Percentiles rank a stretch among this genome's conserved stretches.
Evolutionary conservation across 164 flowering plant species (phyloP).

Genomic region (Paratinospora sagittata): DNA sequence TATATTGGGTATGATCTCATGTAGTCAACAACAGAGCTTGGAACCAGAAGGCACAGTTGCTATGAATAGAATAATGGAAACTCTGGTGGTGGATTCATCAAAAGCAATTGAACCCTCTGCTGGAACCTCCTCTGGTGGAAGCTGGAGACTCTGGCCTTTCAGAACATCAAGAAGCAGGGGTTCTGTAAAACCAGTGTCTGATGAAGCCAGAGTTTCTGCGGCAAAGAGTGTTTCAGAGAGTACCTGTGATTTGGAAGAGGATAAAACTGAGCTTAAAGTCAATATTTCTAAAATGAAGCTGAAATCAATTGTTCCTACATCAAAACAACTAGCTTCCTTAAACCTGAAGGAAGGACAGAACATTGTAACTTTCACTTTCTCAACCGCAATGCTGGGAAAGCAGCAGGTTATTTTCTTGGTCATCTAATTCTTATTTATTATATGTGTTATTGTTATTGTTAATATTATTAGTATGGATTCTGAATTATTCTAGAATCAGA

Average conservation of each 20-base stretch:
- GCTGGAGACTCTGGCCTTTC: conserved; percentile 71
- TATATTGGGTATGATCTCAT: conserved; percentile 37
- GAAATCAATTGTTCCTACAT: conserved; percentile 53
- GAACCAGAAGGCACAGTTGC: conserved; percentile 40
- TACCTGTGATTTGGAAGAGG: conserved; percentile 12
- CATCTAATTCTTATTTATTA: background rate
- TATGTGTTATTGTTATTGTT: background rate
- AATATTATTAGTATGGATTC: background rate
- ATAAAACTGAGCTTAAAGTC: conserved; percentile 15
- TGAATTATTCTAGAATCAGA: background rate
- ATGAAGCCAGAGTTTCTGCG: conserved; percentile 16
- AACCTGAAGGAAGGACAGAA: conserved; percentile 81
- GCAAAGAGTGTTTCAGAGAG: conserved; percentile 25
- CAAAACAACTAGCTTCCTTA: conserved; percentile 81
- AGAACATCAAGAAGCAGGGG: conserved; percentile 36
- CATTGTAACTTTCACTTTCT: conserved; percentile 67
- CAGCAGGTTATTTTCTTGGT: conserved; percentile 66
- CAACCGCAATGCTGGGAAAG: conserved; percentile 83
- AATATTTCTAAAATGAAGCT: conserved; percentile 37
- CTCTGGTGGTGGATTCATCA: conserved; percentile 34
- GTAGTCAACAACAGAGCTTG: conserved; percentile 26
- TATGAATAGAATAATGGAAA: conserved; percentile 35
- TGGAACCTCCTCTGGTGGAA: conserved; percentile 49
- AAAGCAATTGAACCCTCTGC: conserved; percentile 26
- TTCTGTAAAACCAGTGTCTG: conserved; percentile 17